Conservation (phyloP, 2,329 filamentous ascomycete species). For the Trichoderma semiorbis region DNA sequence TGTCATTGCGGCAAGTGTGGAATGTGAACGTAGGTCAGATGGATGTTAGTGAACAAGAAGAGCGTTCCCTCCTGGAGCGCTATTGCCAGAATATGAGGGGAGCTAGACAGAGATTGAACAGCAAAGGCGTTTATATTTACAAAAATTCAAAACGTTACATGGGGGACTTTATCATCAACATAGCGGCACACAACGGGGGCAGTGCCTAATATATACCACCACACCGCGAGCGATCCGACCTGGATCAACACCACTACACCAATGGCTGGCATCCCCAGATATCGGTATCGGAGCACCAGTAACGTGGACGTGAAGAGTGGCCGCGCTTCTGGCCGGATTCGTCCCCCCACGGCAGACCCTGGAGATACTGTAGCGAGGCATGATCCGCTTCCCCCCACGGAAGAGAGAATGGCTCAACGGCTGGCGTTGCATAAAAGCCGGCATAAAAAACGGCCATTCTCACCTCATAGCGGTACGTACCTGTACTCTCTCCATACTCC, state of each 20-base stretch:
- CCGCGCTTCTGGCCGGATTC: not conserved
- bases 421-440: not conserved
- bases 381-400: conserved; percentile 17
- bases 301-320: not conserved
- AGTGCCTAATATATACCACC: not conserved
- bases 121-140: not conserved
- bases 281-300: not conserved
- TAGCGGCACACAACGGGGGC: not conserved
- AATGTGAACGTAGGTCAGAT: not conserved
- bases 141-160: not conserved
- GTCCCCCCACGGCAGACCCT: conserved; percentile 15
- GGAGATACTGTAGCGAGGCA: not conserved
- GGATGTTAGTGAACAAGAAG: not conserved
- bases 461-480: not conserved
- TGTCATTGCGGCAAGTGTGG: conserved; percentile 12
- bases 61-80: not conserved
- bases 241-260: not conserved
- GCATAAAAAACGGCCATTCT: conserved; percentile 1
- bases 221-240: not conserved
- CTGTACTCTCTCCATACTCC: not conserved
- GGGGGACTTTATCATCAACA: not conserved
- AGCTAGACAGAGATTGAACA: not conserved
- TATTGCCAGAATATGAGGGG: not conserved
- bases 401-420: not conserved
- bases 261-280: not conserved